Base-by-base conservation (phyloP, 345 rosid species). In the Euclidium syriacum region DNA sequence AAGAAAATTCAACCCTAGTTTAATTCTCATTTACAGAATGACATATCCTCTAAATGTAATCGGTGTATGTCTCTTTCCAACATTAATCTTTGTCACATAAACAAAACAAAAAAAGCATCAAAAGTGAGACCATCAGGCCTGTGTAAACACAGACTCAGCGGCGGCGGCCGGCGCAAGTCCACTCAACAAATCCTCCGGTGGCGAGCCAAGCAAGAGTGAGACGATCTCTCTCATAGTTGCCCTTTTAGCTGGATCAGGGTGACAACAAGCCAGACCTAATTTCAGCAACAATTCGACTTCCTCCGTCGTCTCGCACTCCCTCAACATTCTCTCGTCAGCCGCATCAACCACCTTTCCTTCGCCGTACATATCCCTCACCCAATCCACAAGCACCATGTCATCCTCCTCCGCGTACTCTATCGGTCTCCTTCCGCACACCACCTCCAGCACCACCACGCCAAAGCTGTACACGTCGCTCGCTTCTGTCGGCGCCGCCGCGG, bases 391-490 rank as follows among this genome's bases (percentile, higher is more conserved):
- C 69, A 91, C 81, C 44, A 50, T 72, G 41, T 84, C 89, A 1
- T 87, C 65, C 46, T 81, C 87, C 25, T 55, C 75, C 3, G 79
- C 56, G 54, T 82, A 59, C 47, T 80, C 83, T 9, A 91, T 66
- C 18, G 95, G 98, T 61, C 77, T 75, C 79, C 87, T 72, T 60
- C 95, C 94, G 11, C 94, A 78, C 4, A 77, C 91, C n/a, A n/a
- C n/a, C n/a, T 91, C 98, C 52, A 91, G 7, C 50, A 87, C 82
- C 72, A 91, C 95, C 23, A 87, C 89, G 3, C 94, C 97, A n/a
- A 84, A 90, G 56, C 97, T 82, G 17, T 85, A 90, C 14, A 90
- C 91, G 24, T 90, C 97, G 53, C 89, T 87, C 1, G 86, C 81
- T 23, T 81, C 73, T 0, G 89, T 82, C 0, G 91, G 91, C 15